Evolutionary conservation across 1,284 basidiomycete species (phyloP).

Genomic region (Trichosporon sp.): DNA sequence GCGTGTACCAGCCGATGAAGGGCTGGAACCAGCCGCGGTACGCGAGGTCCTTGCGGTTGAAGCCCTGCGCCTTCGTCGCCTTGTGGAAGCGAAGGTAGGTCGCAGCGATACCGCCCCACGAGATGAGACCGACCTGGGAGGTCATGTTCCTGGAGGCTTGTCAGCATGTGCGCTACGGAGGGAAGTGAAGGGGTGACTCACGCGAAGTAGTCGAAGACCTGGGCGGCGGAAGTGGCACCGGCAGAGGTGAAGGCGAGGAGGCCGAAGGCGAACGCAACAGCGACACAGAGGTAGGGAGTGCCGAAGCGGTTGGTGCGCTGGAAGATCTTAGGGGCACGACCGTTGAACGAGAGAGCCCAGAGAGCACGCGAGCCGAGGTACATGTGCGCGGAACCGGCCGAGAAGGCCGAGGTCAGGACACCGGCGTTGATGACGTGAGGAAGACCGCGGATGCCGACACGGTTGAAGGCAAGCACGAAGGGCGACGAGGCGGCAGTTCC

Average conservation of each 20-base stretch:
- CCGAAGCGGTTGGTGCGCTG: slow-evolving; percentile 25
- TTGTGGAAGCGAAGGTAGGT: slow-evolving; percentile 74
- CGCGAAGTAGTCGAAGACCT: slow-evolving; percentile 66
- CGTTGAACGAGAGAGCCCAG: slow-evolving; percentile 33
- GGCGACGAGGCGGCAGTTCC: slow-evolving; percentile 67
- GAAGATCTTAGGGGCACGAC: slow-evolving; percentile 32
- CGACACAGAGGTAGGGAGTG: slow-evolving; percentile 36
- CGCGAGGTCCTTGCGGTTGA: slow-evolving; percentile 53
- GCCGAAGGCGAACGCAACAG: slow-evolving; percentile 63
- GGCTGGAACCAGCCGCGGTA: slow-evolving; percentile 59
- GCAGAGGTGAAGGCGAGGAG: slow-evolving; percentile 57
- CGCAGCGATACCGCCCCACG: slow-evolving; percentile 76
- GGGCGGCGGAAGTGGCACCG: slow-evolving; percentile 55
- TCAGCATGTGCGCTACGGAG: no score
- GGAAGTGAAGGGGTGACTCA: no score
- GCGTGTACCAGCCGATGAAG: slow-evolving; percentile 43
- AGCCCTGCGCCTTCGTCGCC: slow-evolving; percentile 67
- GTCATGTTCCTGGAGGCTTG: slow-evolving; percentile 54
- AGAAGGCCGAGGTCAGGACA: slow-evolving; percentile 53
- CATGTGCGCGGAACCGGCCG: slow-evolving; percentile 56
- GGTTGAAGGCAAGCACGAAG: slow-evolving; percentile 65
- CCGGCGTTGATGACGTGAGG: slow-evolving; percentile 65
- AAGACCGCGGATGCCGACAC: slow-evolving; percentile 66
- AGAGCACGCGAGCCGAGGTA: slow-evolving; percentile 34
- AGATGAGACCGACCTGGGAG: slow-evolving; percentile 53